Percentiles rank a stretch among this genome's conserved stretches.
phyloP scores from a whole-genome alignment of 2,329 filamentous ascomycete genomes.

The Metarhizium guizhouense region DNA sequence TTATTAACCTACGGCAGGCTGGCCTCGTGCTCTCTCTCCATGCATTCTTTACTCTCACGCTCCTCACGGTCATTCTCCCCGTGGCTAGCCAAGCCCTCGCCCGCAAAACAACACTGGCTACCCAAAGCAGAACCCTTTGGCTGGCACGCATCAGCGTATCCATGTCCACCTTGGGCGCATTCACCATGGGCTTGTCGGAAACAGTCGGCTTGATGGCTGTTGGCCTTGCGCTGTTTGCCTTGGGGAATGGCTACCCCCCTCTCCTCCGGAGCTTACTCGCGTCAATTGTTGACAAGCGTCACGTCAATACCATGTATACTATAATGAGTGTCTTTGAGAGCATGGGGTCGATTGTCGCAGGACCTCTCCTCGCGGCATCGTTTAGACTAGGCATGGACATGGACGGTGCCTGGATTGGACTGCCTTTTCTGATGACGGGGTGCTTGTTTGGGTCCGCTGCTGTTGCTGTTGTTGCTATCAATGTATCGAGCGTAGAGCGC shows the following conservation, averaged over 20 bases:
- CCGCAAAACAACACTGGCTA: background rate
- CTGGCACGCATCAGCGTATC: background rate
- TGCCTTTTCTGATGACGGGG: slow-evolving; percentile 8
- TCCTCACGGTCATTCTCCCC: background rate
- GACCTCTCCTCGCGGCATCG: slow-evolving; percentile 10
- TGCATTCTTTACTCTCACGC: background rate
- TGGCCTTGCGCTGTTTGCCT: background rate
- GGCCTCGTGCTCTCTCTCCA: background rate
- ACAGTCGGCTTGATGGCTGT: background rate
- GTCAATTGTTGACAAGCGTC: slow-evolving; percentile 7
- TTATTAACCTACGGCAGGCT: background rate
- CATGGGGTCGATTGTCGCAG: slow-evolving; percentile 9
- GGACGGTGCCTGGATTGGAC: slow-evolving; percentile 8
- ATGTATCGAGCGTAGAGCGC: background rate
- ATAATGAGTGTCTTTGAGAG: slow-evolving; percentile 11
- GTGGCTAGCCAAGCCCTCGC: slow-evolving; percentile 5
- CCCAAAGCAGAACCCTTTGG: background rate
- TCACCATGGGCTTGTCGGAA: background rate
- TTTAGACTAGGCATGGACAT: slow-evolving; percentile 8
- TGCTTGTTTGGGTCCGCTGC: slow-evolving; percentile 7
- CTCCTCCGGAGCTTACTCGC: slow-evolving; percentile 11
- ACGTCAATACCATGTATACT: slow-evolving; percentile 10
- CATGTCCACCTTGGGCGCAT: slow-evolving; percentile 5
- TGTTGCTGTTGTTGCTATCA: background rate
- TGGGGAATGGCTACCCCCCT: background rate